A percentile compares a stretch with the other conserved stretches of the same genome.
Evolutionary conservation across 1,139 yeast genomes (phyloP).

Genomic region (Yamadazyma aaseri): DNA sequence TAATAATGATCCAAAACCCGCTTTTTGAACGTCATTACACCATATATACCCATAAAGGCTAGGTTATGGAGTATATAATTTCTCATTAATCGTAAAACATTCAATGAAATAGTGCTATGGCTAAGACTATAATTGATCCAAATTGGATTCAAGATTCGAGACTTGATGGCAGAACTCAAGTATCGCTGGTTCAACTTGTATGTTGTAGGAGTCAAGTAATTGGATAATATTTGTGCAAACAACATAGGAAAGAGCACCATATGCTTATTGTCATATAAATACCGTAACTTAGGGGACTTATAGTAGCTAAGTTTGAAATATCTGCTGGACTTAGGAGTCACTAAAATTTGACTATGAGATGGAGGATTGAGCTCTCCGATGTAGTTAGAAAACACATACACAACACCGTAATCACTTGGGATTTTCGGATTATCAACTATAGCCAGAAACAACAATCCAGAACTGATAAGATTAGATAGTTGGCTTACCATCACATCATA

Average conservation of each 20-base stretch:
- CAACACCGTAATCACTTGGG: conserved; percentile 41
- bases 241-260: conserved; percentile 34
- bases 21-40: conserved; percentile 22
- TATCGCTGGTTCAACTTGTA: conserved; percentile 38
- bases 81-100: conserved; percentile 29
- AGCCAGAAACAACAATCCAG: conserved; percentile 32
- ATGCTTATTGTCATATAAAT: conserved; percentile 33
- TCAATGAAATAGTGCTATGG: conserved; percentile 23
- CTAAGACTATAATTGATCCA: conserved; percentile 43
- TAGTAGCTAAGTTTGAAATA: conserved; percentile 28
- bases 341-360: conserved; percentile 27
- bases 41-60: conserved; percentile 21
- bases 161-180: conserved; percentile 33
- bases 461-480: conserved; percentile 28
- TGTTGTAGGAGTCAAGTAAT: conserved; percentile 42
- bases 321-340: conserved; percentile 27
- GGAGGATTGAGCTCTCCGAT: conserved; percentile 38
- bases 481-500: conserved; percentile 9
- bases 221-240: conserved; percentile 43
- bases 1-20: conserved; percentile 28
- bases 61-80: conserved; percentile 31
- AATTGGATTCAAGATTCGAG: conserved; percentile 38
- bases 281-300: conserved; percentile 17
- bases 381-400: conserved; percentile 36
- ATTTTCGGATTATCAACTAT: conserved; percentile 25